phyloP scores from a whole-genome alignment of 176 grass and related monocot species.

The Ananas comosus region DNA sequence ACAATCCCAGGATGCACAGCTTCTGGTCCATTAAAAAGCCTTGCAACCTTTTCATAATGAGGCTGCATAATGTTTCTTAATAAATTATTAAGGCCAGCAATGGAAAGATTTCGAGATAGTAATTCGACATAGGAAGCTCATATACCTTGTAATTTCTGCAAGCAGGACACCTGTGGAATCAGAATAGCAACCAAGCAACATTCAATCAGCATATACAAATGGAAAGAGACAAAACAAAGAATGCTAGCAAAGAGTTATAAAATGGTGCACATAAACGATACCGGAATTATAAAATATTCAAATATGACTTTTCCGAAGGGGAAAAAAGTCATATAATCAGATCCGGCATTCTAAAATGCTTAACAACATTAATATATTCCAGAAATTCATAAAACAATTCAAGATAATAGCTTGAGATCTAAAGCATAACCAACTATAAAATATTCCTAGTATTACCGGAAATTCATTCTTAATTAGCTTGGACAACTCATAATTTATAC shows the following conservation, averaged over 20 bases:
- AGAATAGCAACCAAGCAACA: constrained; percentile 11
- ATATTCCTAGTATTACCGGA: no score
- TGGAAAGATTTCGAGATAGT: not conserved
- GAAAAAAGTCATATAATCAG: no score
- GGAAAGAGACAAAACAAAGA: constrained; percentile 3
- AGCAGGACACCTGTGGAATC: constrained; percentile 74
- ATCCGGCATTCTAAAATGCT: no score
- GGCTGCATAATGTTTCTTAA: constrained; percentile 31
- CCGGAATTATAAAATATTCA: not conserved
- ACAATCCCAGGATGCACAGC: constrained; percentile 74
- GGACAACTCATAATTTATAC: no score
- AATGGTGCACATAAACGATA: not conserved
- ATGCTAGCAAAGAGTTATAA: not conserved
- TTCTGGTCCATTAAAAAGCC: constrained; percentile 83
- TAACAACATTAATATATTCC: no score
- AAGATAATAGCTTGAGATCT: no score
- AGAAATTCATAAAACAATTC: no score
- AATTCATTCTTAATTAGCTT: no score
- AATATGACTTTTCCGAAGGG: not conserved
- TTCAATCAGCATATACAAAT: constrained; percentile 16
- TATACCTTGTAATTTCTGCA: constrained; percentile 99
- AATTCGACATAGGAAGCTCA: not conserved
- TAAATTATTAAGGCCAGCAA: not conserved
- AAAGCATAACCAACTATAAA: no score
- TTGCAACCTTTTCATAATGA: constrained; percentile 95